Conservation (phyloP, 2,329 filamentous ascomycete species). For the Bipolaris bicolor region DNA sequence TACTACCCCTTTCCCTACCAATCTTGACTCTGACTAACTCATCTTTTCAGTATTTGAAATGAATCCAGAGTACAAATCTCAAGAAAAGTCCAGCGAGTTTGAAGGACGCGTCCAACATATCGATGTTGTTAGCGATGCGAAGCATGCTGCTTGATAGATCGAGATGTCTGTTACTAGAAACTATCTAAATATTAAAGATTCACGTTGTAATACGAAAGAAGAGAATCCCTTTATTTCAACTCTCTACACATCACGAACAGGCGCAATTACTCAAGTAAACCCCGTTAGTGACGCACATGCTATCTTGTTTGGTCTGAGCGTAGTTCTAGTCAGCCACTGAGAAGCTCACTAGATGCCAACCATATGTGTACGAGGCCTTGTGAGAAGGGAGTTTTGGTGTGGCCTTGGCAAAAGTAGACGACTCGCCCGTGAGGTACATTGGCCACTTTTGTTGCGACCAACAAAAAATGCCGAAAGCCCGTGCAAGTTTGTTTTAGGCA, state of each 20-base stretch:
- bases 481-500: neutral
- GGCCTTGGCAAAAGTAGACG: neutral
- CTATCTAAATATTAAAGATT: neutral
- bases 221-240: neutral
- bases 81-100: constrained; percentile 8
- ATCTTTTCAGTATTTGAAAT: constrained; percentile 21
- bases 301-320: neutral
- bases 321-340: neutral
- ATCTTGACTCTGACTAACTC: constrained; percentile 6
- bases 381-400: neutral
- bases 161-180: neutral
- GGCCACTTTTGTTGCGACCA: neutral
- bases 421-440: neutral
- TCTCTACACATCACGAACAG: neutral
- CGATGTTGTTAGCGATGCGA: neutral
- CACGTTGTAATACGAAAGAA: neutral
- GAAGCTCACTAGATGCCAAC: neutral
- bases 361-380: neutral
- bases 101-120: neutral
- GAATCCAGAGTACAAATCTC: constrained; percentile 13
- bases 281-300: neutral
- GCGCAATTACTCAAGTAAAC: neutral
- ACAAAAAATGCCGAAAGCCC: neutral
- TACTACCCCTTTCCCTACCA: neutral
- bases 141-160: neutral